Evolutionary conservation across 1,139 yeast species (phyloP), one percentile per base, ranked within the genome.

Genomic region (Barnettozyma hawaiiensis): DNA sequence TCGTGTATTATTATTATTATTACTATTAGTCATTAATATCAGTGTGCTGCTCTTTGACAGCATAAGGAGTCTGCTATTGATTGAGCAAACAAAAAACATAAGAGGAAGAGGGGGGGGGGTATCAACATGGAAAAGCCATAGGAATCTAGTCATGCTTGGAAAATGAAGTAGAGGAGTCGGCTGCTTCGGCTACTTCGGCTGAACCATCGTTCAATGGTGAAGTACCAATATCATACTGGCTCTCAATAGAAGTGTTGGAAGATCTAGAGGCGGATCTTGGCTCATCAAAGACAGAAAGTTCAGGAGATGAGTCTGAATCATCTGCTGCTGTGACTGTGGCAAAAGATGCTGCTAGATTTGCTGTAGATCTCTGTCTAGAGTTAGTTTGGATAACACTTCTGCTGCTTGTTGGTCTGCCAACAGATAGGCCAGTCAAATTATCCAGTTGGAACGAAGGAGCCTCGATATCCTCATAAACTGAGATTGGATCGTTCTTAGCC

Each of bases 401-500:
- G 23, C 49, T 37, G 7, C 55, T 47, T 31, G 55, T 52, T 16
- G 53, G 31, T 43, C 56, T 48, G 3, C 46, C 37, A 9, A 37
- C 20, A 1, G 11, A 14, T 12, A 39, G 31, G 10, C 31, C 16
- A 16, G 34, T 10, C 7, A 31, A n/a, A 16, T 7, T 15, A 15
- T 32, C 41, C 14, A 42, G 21, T 18, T 35, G 37, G n/a, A 28
- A 29, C 7, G 36, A 40, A 19, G 39, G 18, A n/a, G 42, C 28
- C 27, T 42, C 44, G 19, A 38, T 15, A 38, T 42, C 44, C 18
- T 24, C 29, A n/a, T 26, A 23, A 16, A 35, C 18, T 9, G 49
- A 52, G 41, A 68, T 55, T 40, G 73, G 73, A 47, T 69, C 67
- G 40, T 51, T 47, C 39, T 55, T 57, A 32, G 40, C 47, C 24